phyloP scores from a whole-genome alignment of 345 rosid species.

The Microcos paniculata region DNA sequence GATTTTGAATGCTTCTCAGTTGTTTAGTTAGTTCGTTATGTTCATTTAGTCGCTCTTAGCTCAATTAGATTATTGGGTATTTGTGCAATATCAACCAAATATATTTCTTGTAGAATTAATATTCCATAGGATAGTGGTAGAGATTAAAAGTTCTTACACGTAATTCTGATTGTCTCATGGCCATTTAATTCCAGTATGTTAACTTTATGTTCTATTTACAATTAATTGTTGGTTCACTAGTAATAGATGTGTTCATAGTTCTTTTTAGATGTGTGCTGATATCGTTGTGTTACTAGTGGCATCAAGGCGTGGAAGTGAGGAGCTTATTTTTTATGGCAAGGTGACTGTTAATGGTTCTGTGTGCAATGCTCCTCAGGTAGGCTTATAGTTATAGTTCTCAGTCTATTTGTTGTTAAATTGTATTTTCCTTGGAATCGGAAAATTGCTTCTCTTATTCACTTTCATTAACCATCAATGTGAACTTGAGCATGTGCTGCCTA shows the following conservation, averaged over 20 bases:
- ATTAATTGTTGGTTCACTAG: not conserved
- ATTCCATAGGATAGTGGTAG: not conserved
- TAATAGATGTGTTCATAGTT: conserved; percentile 5
- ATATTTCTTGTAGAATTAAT: not conserved
- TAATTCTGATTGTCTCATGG: not conserved
- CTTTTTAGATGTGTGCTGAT: not conserved
- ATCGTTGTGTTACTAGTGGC: conserved; percentile 55
- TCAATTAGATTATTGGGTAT: no score
- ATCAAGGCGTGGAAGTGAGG: conserved; percentile 83
- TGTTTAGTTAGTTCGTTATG: not conserved
- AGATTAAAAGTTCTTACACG: not conserved
- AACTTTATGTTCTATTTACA: not conserved
- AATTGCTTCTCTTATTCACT: not conserved
- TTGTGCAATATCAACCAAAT: not conserved
- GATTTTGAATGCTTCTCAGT: not conserved
- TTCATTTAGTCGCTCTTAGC: not conserved
- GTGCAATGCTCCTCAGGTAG: conserved; percentile 82
- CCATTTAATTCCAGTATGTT: not conserved
- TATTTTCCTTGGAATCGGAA: not conserved
- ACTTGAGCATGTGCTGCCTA: not conserved
- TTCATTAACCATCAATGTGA: not conserved
- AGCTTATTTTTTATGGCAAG: conserved; percentile 79
- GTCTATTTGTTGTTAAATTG: not conserved
- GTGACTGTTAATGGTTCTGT: conserved; percentile 87
- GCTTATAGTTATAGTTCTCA: conserved; percentile 13